Evolutionary conservation across 192 early-diverging fungal species (phyloP).

Genomic region (Backusella macrospora): DNA sequence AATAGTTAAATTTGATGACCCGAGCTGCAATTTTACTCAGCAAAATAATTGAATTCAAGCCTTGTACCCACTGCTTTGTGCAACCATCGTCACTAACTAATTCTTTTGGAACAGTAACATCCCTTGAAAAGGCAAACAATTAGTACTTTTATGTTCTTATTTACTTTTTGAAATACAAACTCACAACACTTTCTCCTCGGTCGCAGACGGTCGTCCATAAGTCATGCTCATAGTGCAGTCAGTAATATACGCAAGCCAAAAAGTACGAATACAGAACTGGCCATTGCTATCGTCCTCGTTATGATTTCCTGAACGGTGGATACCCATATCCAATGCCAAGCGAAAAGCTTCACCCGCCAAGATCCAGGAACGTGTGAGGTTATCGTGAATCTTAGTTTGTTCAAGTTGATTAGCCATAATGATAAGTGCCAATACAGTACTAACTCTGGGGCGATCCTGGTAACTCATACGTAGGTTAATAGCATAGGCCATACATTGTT

Average conservation of each 20-base stretch:
- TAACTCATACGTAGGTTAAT: constrained; percentile 62
- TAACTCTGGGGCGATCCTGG: constrained; percentile 55
- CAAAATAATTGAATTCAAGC: constrained; percentile 48
- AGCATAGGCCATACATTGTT: constrained; percentile 53
- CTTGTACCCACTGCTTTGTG: constrained; percentile 25
- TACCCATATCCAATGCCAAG: constrained; percentile 76
- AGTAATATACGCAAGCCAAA: constrained; percentile 71
- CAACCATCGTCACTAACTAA: constrained; percentile 32
- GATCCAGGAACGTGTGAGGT: constrained; percentile 62
- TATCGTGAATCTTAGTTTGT: constrained; percentile 47
- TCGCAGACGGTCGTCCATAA: constrained; percentile 58
- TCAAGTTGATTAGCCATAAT: constrained; percentile 65
- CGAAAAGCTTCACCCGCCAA: constrained; percentile 69
- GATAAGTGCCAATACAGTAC: constrained; percentile 60
- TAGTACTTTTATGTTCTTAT: background rate
- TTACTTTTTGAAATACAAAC: background rate
- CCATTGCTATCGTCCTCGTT: background rate
- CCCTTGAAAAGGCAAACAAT: constrained; percentile 4
- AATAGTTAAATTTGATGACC: constrained; percentile 50
- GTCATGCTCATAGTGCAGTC: constrained; percentile 68
- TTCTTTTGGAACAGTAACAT: constrained; percentile 23
- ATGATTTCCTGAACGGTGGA: constrained; percentile 54
- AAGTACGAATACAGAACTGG: constrained; percentile 63
- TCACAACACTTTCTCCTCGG: constrained; percentile 48
- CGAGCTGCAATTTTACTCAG: constrained; percentile 48